phyloP scores from a whole-genome alignment of 2,329 filamentous ascomycete genomes.

The Cercospora sp. region DNA sequence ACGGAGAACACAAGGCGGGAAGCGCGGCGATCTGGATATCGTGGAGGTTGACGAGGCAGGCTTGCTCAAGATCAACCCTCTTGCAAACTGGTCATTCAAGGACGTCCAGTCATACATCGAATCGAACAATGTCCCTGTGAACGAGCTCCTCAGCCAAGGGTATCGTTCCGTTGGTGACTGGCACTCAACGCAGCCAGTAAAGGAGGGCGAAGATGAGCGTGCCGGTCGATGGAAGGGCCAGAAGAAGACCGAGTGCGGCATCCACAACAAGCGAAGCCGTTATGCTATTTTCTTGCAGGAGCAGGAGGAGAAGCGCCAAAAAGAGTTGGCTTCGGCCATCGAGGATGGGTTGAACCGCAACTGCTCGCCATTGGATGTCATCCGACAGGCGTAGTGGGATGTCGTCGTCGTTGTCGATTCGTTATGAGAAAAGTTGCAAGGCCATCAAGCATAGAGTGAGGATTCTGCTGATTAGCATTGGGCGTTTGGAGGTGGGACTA shows the following conservation, averaged over 20 bases:
- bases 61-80: conserved; percentile 94
- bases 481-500: conserved; percentile 3
- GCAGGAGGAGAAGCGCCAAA: conserved; percentile 67
- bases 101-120: conserved; percentile 87
- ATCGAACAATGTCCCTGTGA: conserved; percentile 88
- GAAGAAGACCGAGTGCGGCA: conserved; percentile 94
- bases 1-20: conserved; percentile 86
- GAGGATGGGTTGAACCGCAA: conserved; percentile 39
- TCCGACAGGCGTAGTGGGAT: conserved; percentile 27
- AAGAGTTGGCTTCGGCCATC: conserved; percentile 49
- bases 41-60: conserved; percentile 90
- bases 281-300: conserved; percentile 83
- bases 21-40: conserved; percentile 85
- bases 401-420: conserved; percentile 10
- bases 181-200: conserved; percentile 91
- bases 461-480: conserved; percentile 7
- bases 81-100: conserved; percentile 89
- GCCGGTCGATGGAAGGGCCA: conserved; percentile 96
- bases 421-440: conserved; percentile 10
- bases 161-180: conserved; percentile 99
- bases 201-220: conserved; percentile 90
- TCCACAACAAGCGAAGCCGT: conserved; percentile 95
- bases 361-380: conserved; percentile 34
- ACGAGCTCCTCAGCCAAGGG: conserved; percentile 83
- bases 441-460: conserved; percentile 4